Evolutionary conservation across 148 eudicot species (phyloP), one percentile per base, ranked within the genome.

Genomic region (Rhododendron vialii): DNA sequence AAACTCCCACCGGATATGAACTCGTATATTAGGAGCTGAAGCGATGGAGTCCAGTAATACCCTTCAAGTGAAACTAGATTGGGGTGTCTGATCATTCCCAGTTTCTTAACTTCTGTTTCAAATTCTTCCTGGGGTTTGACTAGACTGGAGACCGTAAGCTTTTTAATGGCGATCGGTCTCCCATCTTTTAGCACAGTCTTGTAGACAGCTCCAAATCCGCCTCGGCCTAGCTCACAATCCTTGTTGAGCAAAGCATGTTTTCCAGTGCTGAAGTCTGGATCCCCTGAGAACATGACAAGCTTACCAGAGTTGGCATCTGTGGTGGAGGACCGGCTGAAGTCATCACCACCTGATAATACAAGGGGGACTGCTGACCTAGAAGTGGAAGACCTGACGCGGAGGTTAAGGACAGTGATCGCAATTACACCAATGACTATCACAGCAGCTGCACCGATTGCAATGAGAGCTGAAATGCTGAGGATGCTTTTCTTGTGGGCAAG

Each of bases 121-220:
- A 96, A 96, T 71, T 96, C 98, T 6, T 93, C 98, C 74, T 95
- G 99, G 36, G 99, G 94, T 89, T 95, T 95, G 59, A 96, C 98
- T 22, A 95, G 95, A 83, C 97, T 92, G 1, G 99, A 95, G 80
- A 96, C 96, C 1, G 99, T 94, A 35, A 96, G 94, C 89, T 95
- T 96, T 90, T 95, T 95, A 26, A 96, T 95, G 84, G 99, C 99
- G 24, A 96, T 97, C 0, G 96, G 89, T 17, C 89, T 91, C 22
- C 99, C 99, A 79, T 94, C 98, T 88, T 89, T 86, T 14, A 96
- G 96, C 65, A 93, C 90, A 30, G 99, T 94, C 57, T 91, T 92
- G 87, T 96, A 96, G n/a, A 96, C 99, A 0, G 99, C 93, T 50
- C 99, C 99, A 78, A 96, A 96, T 22, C 99, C 99, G 63, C 99